A percentile compares a stretch with the other conserved stretches of the same genome.
These are phyloP conservation scores for Daedaleopsis nitida DNA, from an alignment of 768 basidiomycete genomes.

Conservation along the genomic window DNA sequence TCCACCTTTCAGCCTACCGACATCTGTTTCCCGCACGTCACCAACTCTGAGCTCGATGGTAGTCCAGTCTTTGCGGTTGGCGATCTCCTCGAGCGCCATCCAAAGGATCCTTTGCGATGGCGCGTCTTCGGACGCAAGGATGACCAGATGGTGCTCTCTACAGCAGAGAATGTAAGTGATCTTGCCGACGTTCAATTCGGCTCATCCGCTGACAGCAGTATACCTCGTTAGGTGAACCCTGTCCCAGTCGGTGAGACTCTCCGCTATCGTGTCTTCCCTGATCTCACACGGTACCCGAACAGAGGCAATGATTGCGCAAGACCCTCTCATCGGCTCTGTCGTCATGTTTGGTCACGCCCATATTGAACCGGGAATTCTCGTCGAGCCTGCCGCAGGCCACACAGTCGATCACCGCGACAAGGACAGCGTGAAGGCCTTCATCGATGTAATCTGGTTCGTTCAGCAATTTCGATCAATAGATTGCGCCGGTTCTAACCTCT, in stretches of 20 bases:
- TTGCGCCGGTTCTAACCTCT: neutral
- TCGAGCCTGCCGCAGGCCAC: constrained; percentile 22
- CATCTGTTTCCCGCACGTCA: constrained; percentile 20
- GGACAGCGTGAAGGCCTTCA: constrained; percentile 7
- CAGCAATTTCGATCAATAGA: neutral
- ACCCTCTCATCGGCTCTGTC: constrained; percentile 20
- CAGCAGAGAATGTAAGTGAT: constrained; percentile 19
- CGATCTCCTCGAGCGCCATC: constrained; percentile 48
- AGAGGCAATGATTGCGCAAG: constrained; percentile 35
- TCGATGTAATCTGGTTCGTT: constrained; percentile 13
- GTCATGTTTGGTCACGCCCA: constrained; percentile 29
- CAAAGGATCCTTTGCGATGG: constrained; percentile 40
- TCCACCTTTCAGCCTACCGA: constrained; percentile 19
- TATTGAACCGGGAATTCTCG: constrained; percentile 25
- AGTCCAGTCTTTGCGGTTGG: constrained; percentile 42
- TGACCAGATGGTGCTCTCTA: constrained; percentile 45
- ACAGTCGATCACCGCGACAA: constrained; percentile 7
- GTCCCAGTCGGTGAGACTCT: constrained; percentile 30
- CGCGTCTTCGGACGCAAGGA: constrained; percentile 30
- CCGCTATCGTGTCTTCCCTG: too few species aligned
- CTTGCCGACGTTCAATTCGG: neutral
- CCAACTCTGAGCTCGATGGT: constrained; percentile 41
- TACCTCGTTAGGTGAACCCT: constrained; percentile 36
- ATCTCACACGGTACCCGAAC: neutral
- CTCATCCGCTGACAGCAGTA: neutral